Evolutionary conservation across 352 stramenopile species (phyloP), one percentile per base, ranked within the genome.

Genomic region (Phytophthora pseudosyringae): DNA sequence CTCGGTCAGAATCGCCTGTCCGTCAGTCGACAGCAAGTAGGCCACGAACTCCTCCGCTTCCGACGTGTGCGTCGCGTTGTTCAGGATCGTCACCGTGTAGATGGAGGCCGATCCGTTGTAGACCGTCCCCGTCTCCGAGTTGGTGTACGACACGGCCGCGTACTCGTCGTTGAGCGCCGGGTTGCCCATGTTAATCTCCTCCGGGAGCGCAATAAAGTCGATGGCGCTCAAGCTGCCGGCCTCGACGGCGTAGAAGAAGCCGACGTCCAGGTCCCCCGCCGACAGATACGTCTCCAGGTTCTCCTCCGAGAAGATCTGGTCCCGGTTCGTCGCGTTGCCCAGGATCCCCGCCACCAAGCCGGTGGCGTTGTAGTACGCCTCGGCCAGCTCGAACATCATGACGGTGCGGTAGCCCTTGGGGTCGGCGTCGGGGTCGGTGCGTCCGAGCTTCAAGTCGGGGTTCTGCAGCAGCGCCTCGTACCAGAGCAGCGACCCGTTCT

Each of bases 341-440:
- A 75, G 55, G 46, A 75, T 75, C 9, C 49, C 36, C 21, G 51
- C 59, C 1, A 65, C 16, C 11, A 75, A 21, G 13, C 46, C 67
- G 9, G 38, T 66, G 9, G 44, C 46, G 43, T 72, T 75, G 63
- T 75, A 75, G 63, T 69, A 72, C 36, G 62, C 13, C 51, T 75
- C 67, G 11, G 67, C 67, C 67, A 75, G 32, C 43, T 75, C 57
- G 36, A 75, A 69, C 67, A 75, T 75, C 60, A 75, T 75, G 63
- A 75, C 57, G 35, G 63, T 72, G 26, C 67, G 67, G 52, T 75
- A 75, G 31, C 67, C 67, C 25, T 75, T 75, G 33, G 67, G 67
- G 62, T 72, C 67, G 15, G 47, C 63, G 31, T 75, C 67, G 1
- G 67, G 67, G 62, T 75, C 67, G 3, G 67, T 69, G 25, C 67